Evolutionary conservation across 495 filamentous ascomycete species (phyloP).

Genomic region (Talaromyces liani): DNA sequence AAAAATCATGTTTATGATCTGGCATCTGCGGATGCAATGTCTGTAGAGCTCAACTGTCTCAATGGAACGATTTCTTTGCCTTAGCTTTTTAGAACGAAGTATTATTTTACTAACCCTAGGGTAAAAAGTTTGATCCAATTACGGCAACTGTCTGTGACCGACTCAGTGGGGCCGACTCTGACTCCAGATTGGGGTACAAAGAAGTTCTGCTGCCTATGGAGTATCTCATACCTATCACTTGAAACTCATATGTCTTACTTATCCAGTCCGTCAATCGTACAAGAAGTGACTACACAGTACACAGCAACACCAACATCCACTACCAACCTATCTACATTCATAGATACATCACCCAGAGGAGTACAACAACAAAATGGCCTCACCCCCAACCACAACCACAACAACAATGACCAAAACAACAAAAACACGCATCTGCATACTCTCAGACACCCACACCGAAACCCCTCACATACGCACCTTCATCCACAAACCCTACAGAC

Average conservation of each 20-base stretch:
- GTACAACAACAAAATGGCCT: too few relatives aligned
- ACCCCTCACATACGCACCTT: slow-evolving; percentile 20
- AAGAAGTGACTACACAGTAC: too few relatives aligned
- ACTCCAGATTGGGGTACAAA: not conserved
- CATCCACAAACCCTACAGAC: slow-evolving; percentile 30
- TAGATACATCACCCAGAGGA: too few relatives aligned
- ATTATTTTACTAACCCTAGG: not conserved
- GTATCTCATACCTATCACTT: too few relatives aligned
- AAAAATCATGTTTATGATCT: slow-evolving; percentile 29
- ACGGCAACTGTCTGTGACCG: not conserved
- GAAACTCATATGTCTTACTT: too few relatives aligned
- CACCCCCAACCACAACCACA: too few relatives aligned
- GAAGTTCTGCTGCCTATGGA: too few relatives aligned
- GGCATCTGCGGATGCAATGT: slow-evolving; percentile 30
- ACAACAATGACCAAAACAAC: slow-evolving; percentile 14
- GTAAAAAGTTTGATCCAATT: not conserved
- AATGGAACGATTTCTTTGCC: slow-evolving; percentile 23
- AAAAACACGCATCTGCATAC: slow-evolving; percentile 48
- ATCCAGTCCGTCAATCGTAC: too few relatives aligned
- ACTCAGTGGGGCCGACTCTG: not conserved
- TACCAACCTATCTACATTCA: too few relatives aligned
- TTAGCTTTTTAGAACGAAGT: not conserved
- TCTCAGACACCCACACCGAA: slow-evolving; percentile 56
- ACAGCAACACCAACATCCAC: too few relatives aligned
- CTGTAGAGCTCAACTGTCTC: slow-evolving; percentile 38